Evolutionary conservation across 768 basidiomycete species (phyloP), one percentile per base, ranked within the genome.

Genomic region (Flagelloscypha sp.): DNA sequence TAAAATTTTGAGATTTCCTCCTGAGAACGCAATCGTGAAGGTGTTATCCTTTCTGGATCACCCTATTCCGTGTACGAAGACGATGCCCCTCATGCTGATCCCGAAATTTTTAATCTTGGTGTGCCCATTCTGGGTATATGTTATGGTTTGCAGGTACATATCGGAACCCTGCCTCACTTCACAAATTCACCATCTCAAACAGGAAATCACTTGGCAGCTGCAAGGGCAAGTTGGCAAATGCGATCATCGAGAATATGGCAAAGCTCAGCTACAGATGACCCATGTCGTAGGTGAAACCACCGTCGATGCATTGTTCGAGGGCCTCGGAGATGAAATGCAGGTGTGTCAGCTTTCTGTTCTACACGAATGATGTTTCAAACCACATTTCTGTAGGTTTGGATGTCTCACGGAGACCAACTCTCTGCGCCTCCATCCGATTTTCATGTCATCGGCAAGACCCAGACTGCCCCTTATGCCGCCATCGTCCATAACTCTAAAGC

Each of bases 331-430:
- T 15, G 82, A 88, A 48, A 78, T 95, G 70, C 84, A 88, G 71
- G 93, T 88, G 47, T 27, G 65, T 46, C 34, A 19, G 19, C 10
- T 13, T 27, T 13, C 28, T 37, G 18, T 27, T 19, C 21, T 13
- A 41, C 5, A 36, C 51, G 42, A 24, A 10, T 35, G 11, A 9
- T 17, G 20, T 41, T 36, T 37, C 36, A 19, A 36, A 30, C 9
- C 17, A 22, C 35, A 20, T 41, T 11, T 25, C 24, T 36, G 4
- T 43, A 98, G 94, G 94, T 98, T 33, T 98, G 95, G 95, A 98
- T 98, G 95, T 97, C 94, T 12, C 95, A 99, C 54, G 92, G 93
- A 8, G 95, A 98, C 59, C 89, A 94, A 45, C 72, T 98, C 22
- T 83, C 79, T 18, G 74, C 69, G 32, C 72, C 84, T 2, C 95